Evolutionary conservation across 2,329 filamentous ascomycete genomes (phyloP), one percentile per base, ranked within the genome.

Genomic region (Chrysosporium keratinophilum): DNA sequence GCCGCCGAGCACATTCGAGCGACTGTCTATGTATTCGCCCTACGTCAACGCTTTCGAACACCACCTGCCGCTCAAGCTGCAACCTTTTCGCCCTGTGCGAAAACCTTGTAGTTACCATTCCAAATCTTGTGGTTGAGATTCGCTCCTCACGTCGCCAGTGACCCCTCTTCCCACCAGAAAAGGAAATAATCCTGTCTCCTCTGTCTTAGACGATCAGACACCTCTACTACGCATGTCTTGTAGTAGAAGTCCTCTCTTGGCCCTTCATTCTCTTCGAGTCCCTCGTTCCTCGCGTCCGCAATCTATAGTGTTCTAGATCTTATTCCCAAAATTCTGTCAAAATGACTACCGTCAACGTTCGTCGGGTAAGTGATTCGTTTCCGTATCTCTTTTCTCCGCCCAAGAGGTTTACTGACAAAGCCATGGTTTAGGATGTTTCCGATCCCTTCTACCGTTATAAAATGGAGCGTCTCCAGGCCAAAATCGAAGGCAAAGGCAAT

Each of bases 381-480:
- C 9, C 5, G 7, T 34, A 39, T 23, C 39, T 12, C 17, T n/a
- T 20, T 10, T 12, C n/a, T 40, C 14, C 3, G 12, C 5, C 42
- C 9, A n/a, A 37, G 14, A 40, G 5, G 14, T 42, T 14, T 54
- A 41, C 56, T 60, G 35, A 63, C 47, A 1, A 1, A 63, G 58
- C 56, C 40, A 20, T 45, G 9, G 20, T 49, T 7, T 60, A 70
- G 69, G 91, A 97, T 86, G 85, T 95, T 78, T 85, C 85, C 79
- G 93, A 98, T 77, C 86, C 86, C 76, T 98, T 96, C 83, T 98
- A 98, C 78, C 93, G 93, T 74, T 98, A 98, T 84, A 98, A 98
- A 83, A 98, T 98, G 93, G 93, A 97, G 78, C 85, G 84, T 65
- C 78, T 98, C 70, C 88, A 95, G 79, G 95, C 93, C 73, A 98